Conservation (phyloP, 768 basidiomycete species). For the Royoungia palumana region DNA sequence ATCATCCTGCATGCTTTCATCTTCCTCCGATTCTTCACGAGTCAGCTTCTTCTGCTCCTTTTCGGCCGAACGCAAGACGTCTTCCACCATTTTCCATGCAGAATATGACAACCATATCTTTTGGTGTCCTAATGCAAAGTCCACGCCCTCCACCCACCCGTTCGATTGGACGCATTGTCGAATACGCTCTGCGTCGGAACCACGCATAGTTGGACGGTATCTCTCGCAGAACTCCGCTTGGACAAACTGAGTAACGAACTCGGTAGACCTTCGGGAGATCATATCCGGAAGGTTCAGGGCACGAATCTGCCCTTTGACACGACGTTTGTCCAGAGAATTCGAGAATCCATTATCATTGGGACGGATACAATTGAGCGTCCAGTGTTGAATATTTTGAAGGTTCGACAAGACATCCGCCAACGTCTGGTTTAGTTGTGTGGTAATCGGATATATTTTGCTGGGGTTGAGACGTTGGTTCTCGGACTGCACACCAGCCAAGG, state of each 20-base stretch:
- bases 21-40: constrained; percentile 43
- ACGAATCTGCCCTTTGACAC: constrained; percentile 56
- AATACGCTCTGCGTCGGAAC: constrained; percentile 46
- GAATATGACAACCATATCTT: constrained; percentile 54
- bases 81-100: constrained; percentile 62
- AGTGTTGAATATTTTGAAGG: constrained; percentile 45
- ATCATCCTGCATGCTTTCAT: constrained; percentile 43
- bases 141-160: constrained; percentile 52
- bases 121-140: constrained; percentile 51
- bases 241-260: constrained; percentile 50
- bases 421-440: constrained; percentile 54
- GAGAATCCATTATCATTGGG: constrained; percentile 63
- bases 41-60: constrained; percentile 44
- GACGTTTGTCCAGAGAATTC: constrained; percentile 61
- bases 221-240: constrained; percentile 50
- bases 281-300: constrained; percentile 52
- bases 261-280: constrained; percentile 45
- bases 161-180: constrained; percentile 48
- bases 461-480: constrained; percentile 46
- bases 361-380: constrained; percentile 60
- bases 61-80: constrained; percentile 49
- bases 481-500: constrained; percentile 27
- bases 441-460: constrained; percentile 52
- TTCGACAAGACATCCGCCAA: constrained; percentile 45
- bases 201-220: constrained; percentile 50